Conservation (phyloP, 345 rosid species). For the Clarkia xantiana region DNA sequence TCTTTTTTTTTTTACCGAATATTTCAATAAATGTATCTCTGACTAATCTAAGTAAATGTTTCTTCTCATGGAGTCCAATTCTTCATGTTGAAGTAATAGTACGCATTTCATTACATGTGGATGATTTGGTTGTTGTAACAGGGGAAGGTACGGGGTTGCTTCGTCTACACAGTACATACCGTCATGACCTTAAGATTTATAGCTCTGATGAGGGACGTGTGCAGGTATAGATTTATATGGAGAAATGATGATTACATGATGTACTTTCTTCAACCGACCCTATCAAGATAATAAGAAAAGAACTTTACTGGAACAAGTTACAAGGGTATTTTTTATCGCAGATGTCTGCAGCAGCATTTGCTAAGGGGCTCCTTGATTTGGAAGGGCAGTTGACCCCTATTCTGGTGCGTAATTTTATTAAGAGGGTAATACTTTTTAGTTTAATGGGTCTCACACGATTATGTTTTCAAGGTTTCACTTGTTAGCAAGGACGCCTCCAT, state of each 20-base stretch:
- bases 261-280: too few species aligned
- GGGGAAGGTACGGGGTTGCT: conserved; percentile 99
- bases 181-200: conserved; percentile 97
- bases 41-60: too few species aligned
- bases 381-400: conserved; percentile 99
- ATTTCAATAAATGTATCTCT: too few species aligned
- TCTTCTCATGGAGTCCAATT: too few species aligned
- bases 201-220: conserved; percentile 99
- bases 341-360: conserved; percentile 99
- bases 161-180: conserved; percentile 96
- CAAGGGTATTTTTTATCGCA: conserved; percentile 19
- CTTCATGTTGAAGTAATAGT: not conserved
- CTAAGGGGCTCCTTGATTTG: conserved; percentile 97
- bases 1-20: not conserved
- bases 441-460: conserved; percentile 11
- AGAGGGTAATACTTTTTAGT: conserved; percentile 5
- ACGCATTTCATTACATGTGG: not conserved
- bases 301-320: conserved; percentile 1
- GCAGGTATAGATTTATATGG: conserved; percentile 40
- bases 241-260: not conserved
- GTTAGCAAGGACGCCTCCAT: conserved; percentile 99
- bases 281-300: not conserved
- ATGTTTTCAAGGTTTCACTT: conserved; percentile 69
- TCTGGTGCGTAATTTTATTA: conserved; percentile 44
- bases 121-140: conserved; percentile 18